Evolutionary conservation across 768 basidiomycete genomes (phyloP), one percentile per base, ranked within the genome.

Genomic region (Cyclocybe cylindracea): DNA sequence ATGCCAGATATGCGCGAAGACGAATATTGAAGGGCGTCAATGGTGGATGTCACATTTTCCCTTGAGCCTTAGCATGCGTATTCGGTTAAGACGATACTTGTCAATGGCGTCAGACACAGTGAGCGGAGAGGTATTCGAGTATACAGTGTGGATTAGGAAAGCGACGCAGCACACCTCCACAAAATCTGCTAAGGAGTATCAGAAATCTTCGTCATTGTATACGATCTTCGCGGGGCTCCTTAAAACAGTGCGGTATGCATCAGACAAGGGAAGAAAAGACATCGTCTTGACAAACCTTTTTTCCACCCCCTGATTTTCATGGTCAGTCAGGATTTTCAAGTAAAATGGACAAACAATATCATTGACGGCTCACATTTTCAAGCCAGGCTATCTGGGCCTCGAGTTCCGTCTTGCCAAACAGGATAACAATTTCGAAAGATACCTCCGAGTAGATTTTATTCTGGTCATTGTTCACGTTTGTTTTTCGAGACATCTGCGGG

Each of bases 381-480:
- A 41, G 40, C 78, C 78, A 80, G 33, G 66, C 62, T 50, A 79
- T 68, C 46, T 78, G 72, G 0, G 77, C 79, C 50, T 67, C 70
- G 45, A 80, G 60, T 54, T 82, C 80, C 2, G 80, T 80, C 38
- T 75, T 55, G 5, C 80, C 80, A 47, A 82, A 78, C 5, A 73
- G 59, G n/a, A 82, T 51, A 13, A 80, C 58, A 1, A 82, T 56
- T 11, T 72, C 68, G 38, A 57, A 71, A 4, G 61, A 39, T 11
- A 71, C 51, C 31, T 43, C 35, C 44, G 64, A 73, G 38, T 62
- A 69, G 5, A 4, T 39, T 32, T 48, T 40, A 2, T 47, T 44
- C 19, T 18, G 19, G 13, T 33, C 3, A 32, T 10, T 18, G 13
- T 41, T 32, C 13, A 40, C 5, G 5, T 42, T 39, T 9, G 3